Percentiles rank a stretch among this genome's conserved stretches.
Evolutionary conservation across 805 yeast genomes (phyloP).

Genomic region (Candida taoyuanica): DNA sequence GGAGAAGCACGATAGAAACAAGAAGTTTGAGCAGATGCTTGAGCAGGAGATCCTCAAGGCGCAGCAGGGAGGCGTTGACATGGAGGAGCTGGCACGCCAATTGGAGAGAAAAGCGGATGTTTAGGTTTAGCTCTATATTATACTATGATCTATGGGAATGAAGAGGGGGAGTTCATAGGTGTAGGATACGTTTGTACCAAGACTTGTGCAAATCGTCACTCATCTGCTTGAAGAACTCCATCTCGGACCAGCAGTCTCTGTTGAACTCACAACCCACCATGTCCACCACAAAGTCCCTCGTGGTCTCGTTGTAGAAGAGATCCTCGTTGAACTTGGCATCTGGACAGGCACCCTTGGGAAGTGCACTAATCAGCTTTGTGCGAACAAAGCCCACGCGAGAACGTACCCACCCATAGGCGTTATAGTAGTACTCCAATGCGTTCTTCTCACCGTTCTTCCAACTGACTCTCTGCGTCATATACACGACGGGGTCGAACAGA

Average conservation of each 20-base stretch:
- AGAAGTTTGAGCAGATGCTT: constrained; percentile 36
- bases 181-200: constrained; percentile 28
- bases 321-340: constrained; percentile 27
- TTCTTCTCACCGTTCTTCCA: constrained; percentile 36
- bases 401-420: constrained; percentile 37
- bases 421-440: constrained; percentile 35
- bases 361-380: constrained; percentile 33
- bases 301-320: constrained; percentile 33
- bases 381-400: constrained; percentile 37
- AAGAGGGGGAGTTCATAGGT: too few species aligned
- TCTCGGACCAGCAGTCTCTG: constrained; percentile 38
- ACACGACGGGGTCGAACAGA: constrained; percentile 39
- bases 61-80: constrained; percentile 15
- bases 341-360: constrained; percentile 36
- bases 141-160: too few species aligned
- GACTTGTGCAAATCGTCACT: constrained; percentile 30
- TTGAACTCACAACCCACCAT: constrained; percentile 36
- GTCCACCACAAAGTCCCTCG: constrained; percentile 36
- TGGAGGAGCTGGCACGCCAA: constrained; percentile 14
- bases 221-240: constrained; percentile 32
- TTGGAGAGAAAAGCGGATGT: constrained; percentile 16
- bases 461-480: constrained; percentile 36
- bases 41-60: constrained; percentile 18
- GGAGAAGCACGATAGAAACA: constrained; percentile 42
- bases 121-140: too few species aligned